Evolutionary conservation across 768 basidiomycete genomes (phyloP), one percentile per base, ranked within the genome.

Genomic region (Termitomyces sp.): DNA sequence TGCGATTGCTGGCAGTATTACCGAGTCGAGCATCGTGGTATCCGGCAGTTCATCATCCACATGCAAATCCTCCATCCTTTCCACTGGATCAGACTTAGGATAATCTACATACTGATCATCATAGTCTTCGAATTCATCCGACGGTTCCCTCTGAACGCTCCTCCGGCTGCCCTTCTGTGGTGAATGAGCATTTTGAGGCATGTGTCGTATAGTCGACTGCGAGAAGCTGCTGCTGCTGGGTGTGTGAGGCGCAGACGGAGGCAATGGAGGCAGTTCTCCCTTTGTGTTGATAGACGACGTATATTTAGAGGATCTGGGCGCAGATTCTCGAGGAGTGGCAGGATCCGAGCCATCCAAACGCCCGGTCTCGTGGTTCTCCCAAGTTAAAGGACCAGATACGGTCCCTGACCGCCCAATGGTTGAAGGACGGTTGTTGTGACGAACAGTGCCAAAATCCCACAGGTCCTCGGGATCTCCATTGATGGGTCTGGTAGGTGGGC

Each of bases 401-500:
- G 82, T 82, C 66, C 81, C 84, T 46, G 86, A 73, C 55, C 88
- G 83, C n/a, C 91, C 91, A 50, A 92, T 80, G 16, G 92, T 92
- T 20, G 76, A 78, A 60, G 76, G 71, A 66, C 81, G 76, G 49
- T 81, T 75, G 46, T 84, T 84, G 68, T 94, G 89, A 59, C 92
- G 90, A 50, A 98, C 90, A 8, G 96, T 98, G 15, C 96, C 96
- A 75, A 98, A 97, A 72, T 98, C 96, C 96, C 96, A 98, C 38
- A 98, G 77, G 65, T 96, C 94, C 56, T 92, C 92, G 3, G 83
- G 80, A 66, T 91, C 89, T 40, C 80, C 81, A 58, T 79, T 78
- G 13, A 76, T 72, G 53, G 80, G 79, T 52, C 88, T 90, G 62
- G n/a, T 11, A 57, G 65, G 55, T 50, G 35, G 40, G 59, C 53